phyloP scores from a whole-genome alignment of 345 rosid species.

The Brassica nigra region DNA sequence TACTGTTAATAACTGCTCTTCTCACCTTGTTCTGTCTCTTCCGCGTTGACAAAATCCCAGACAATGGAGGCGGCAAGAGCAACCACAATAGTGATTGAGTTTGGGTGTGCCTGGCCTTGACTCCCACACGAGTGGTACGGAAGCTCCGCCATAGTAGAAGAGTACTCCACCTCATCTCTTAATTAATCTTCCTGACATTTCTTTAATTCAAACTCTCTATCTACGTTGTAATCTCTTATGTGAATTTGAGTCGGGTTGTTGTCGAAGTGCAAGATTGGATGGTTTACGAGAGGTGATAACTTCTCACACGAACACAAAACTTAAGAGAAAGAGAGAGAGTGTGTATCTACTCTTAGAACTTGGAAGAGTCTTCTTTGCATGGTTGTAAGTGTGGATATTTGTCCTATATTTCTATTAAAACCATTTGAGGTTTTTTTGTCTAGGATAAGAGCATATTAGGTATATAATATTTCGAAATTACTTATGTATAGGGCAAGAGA shows the following conservation, averaged over 20 bases:
- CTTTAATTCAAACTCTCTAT: not conserved
- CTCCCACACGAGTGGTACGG: constrained; percentile 81
- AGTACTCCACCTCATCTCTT: constrained; percentile 17
- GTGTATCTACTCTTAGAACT: not conserved
- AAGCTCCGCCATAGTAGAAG: constrained; percentile 62
- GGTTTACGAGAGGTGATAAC: not conserved
- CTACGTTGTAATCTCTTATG: not conserved
- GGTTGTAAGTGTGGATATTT: constrained; percentile 21
- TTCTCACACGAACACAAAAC: constrained; percentile 4
- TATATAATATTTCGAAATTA: not conserved
- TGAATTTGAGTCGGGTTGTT: not conserved
- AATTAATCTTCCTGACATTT: constrained; percentile 13
- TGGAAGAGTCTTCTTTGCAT: constrained; percentile 20
- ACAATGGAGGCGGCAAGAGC: constrained; percentile 61
- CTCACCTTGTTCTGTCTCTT: constrained; percentile 28
- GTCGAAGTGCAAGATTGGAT: constrained; percentile 12
- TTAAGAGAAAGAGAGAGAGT: not conserved
- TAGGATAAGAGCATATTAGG: constrained; percentile 18
- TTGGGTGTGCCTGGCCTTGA: constrained; percentile 84
- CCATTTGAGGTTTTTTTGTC: not conserved
- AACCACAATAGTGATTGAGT: constrained; percentile 31
- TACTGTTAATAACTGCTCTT: constrained; percentile 20
- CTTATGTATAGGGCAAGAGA: constrained; percentile 6
- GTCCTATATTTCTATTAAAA: not conserved
- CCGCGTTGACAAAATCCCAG: constrained; percentile 29